Evolutionary conservation across 768 basidiomycete genomes (phyloP).

Genomic region (Suillus ampliporus): DNA sequence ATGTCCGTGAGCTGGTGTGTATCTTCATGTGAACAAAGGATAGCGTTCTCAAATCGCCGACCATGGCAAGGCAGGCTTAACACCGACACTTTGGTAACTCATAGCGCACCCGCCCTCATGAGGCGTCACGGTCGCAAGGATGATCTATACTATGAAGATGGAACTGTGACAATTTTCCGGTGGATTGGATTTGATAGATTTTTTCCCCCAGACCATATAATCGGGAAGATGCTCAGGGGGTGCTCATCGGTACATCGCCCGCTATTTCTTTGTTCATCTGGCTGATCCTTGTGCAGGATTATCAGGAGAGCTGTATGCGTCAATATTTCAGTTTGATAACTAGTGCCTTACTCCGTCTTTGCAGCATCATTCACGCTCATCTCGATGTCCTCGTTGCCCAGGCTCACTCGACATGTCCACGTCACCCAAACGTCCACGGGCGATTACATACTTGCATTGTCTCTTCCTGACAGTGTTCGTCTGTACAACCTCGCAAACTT

Average conservation of each 20-base stretch:
- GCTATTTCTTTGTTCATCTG: neutral
- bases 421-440: slow-evolving; percentile 50
- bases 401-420: slow-evolving; percentile 41
- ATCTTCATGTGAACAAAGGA: slow-evolving; percentile 1
- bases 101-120: slow-evolving; percentile 60
- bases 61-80: slow-evolving; percentile 50
- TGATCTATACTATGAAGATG: slow-evolving; percentile 44
- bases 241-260: slow-evolving; percentile 59
- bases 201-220: slow-evolving; percentile 53
- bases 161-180: slow-evolving; percentile 64
- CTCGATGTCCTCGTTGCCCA: slow-evolving; percentile 52
- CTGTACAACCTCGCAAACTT: slow-evolving; percentile 55
- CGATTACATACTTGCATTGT: slow-evolving; percentile 59
- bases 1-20: slow-evolving; percentile 67
- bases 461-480: slow-evolving; percentile 46
- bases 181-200: slow-evolving; percentile 73
- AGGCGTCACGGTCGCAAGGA: slow-evolving; percentile 31
- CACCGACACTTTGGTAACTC: slow-evolving; percentile 58
- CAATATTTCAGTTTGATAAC: neutral
- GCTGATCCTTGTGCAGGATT: slow-evolving; percentile 55
- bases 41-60: neutral
- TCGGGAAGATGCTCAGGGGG: slow-evolving; percentile 53
- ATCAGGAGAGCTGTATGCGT: slow-evolving; percentile 72
- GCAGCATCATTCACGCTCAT: slow-evolving; percentile 72
- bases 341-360: slow-evolving; percentile 13